phyloP scores from a whole-genome alignment of 371 early-diverging fungal species.

The Rhizopus stolonifer region DNA sequence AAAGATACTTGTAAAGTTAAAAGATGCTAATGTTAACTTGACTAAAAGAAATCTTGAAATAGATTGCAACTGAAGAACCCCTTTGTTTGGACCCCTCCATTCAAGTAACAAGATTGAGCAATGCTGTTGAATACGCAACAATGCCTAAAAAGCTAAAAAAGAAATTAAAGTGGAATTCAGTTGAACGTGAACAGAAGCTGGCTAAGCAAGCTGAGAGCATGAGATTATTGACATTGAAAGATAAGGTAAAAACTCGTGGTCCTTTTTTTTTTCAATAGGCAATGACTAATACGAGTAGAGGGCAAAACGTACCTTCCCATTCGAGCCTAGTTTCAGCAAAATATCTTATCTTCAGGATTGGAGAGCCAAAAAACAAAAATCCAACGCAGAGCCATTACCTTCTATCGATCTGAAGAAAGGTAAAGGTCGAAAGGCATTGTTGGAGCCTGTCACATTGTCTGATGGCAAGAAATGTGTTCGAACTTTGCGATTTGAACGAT shows the following conservation, averaged over 20 bases:
- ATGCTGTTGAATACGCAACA: slow-evolving; percentile 50
- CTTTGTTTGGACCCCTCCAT: slow-evolving; percentile 60
- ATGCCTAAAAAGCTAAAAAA: slow-evolving; percentile 41
- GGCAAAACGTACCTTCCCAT: slow-evolving; percentile 48
- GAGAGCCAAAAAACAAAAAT: slow-evolving; percentile 51
- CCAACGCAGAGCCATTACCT: slow-evolving; percentile 46
- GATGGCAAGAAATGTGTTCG: slow-evolving; percentile 59
- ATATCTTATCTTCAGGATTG: slow-evolving; percentile 65
- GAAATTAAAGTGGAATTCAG: slow-evolving; percentile 61
- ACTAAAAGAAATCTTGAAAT: background rate
- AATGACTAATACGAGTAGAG: slow-evolving; percentile 28
- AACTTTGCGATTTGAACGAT: slow-evolving; percentile 59
- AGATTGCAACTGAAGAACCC: slow-evolving; percentile 62
- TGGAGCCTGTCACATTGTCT: slow-evolving; percentile 38
- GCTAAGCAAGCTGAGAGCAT: slow-evolving; percentile 60
- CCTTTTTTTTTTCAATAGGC: too few species aligned
- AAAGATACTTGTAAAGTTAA: slow-evolving; percentile 50
- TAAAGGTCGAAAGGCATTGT: slow-evolving; percentile 36
- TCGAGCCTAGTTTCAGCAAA: slow-evolving; percentile 57
- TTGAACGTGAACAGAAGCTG: slow-evolving; percentile 58
- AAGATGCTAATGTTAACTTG: too few species aligned
- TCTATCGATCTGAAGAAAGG: slow-evolving; percentile 57
- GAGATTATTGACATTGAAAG: slow-evolving; percentile 63
- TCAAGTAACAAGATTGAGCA: slow-evolving; percentile 57
- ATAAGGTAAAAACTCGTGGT: slow-evolving; percentile 49